Evolutionary conservation across 164 flowering plant genomes (phyloP), one percentile per base, ranked within the genome.

Genomic region (Vitis riparia): DNA sequence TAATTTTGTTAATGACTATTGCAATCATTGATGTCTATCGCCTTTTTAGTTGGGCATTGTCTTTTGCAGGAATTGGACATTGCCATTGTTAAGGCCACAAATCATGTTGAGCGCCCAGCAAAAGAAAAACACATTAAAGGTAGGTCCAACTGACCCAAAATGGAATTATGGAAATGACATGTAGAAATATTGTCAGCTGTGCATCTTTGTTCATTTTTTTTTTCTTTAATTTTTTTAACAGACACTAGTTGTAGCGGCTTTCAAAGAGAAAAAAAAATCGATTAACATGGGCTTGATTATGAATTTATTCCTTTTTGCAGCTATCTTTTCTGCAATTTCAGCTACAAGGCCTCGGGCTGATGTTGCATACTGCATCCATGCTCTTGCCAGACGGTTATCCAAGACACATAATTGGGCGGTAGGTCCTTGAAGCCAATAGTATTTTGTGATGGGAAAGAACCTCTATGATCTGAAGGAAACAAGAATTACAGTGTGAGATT

Each of bases 361-460:
- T 85, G 97, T 93, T 71, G 98, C 97, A 27, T 93, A 95, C 65
- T 91, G 99, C 80, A 95, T 95, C 65, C 96, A 90, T 83, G 94
- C 91, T 75, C 94, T 95, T 72, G 92, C 97, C 9, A 81, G 92
- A 62, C 86, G 99, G 49, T 81, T 93, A 70, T 74, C 98, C 56
- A 93, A 81, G 85, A 95, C 98, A 55, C 92, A 83, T 78, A 95
- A 91, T 71, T 95, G 99, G 99, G 98, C 94, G 74, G 94, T 90
- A 86, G 50, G 89, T 71, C 14, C 51, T 57, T 47, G 60, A 65
- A 27, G 15, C 32, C 23, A 12, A 17, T 53, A 8, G 2, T 51
- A 13, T 52, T 9, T n/a, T 11, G 16, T n/a, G 11, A 9, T 17
- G 50, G 8, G 11, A 9, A 15, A 10, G 14, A 51, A 51, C 14